Conservation (phyloP, 1,284 basidiomycete species). For the Coniferiporia weirii region DNA sequence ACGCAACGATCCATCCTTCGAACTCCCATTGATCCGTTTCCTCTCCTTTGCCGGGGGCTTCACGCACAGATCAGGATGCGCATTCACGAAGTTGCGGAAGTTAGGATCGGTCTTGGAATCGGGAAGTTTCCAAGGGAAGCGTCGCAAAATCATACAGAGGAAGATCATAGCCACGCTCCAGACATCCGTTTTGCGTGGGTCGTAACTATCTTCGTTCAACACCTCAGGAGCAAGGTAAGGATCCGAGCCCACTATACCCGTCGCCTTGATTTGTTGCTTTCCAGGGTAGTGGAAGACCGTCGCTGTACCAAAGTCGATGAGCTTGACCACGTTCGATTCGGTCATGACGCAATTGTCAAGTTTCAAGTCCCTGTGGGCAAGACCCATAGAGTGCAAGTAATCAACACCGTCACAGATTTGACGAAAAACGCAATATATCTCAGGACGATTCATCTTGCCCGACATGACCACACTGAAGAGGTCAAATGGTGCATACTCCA, state of each 20-base stretch:
- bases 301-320: slow-evolving; percentile 99
- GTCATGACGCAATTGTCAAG: slow-evolving; percentile 99
- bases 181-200: slow-evolving; percentile 96
- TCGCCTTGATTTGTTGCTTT: slow-evolving; percentile 73
- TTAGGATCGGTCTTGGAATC: slow-evolving; percentile 91
- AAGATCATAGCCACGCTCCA: slow-evolving; percentile 99
- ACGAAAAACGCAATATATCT: slow-evolving; percentile 98
- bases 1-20: slow-evolving; percentile 9
- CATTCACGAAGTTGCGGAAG: slow-evolving; percentile 87
- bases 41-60: slow-evolving; percentile 35
- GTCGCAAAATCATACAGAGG: slow-evolving; percentile 95
- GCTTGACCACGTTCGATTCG: slow-evolving; percentile 87
- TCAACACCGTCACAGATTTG: slow-evolving; percentile 98
- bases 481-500: slow-evolving; percentile 99
- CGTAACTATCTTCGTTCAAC: slow-evolving; percentile 75
- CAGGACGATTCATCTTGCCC: slow-evolving; percentile 95
- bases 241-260: slow-evolving; percentile 94
- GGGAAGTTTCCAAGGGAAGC: slow-evolving; percentile 99
- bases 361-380: slow-evolving; percentile 98
- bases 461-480: slow-evolving; percentile 99
- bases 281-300: slow-evolving; percentile 99
- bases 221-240: slow-evolving; percentile 99
- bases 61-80: slow-evolving; percentile 81
- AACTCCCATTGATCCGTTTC: slow-evolving; percentile 1
- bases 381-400: slow-evolving; percentile 95